Evolutionary conservation across 202 grass and related monocot genomes (phyloP), one percentile per base, ranked within the genome.

Genomic region (Setaria viridis): DNA sequence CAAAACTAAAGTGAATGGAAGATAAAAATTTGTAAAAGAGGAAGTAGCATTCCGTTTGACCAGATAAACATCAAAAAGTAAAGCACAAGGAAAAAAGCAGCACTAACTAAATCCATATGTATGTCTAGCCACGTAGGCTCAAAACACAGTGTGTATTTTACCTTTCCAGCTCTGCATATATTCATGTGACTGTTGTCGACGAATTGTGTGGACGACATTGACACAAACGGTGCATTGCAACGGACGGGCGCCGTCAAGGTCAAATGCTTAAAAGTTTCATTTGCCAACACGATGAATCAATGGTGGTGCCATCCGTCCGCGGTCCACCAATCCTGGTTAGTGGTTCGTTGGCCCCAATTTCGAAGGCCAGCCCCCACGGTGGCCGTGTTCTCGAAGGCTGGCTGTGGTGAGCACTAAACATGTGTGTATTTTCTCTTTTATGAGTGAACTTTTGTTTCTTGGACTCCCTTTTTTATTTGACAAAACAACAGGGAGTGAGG

Each of bases 221-320:
- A 42, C 64, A 87, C 85, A 46, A 46, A 72, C 73, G 35, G 33
- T 37, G 80, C 33, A 47, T 21, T 16, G 62, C 62, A 65, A 84
- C 66, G 57, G 58, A 72, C 39, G 73, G 73, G 59, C 33, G 66
- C 39, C 48, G 80, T 81, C 81, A 71, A 87, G 86, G 56, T 84
- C 78, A 57, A 56, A 57, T 16, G 62, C 62, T 41, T 62, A 79
- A 86, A 87, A 80, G 70, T 21, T 60, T 41, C 89, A 75, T 78
- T 74, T 62, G 85, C 11, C 71, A 78, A 66, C 85, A 84, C 51
- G 46, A 60, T 53, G 50, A 1, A 87, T 58, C 50, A 17, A 47
- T 65, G 70, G 58, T 73, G 89, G 15, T 67, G 80, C 74, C 80
- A 87, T 84, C 89, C 77, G 59, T 76, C 70, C 59, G 49, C 77